Percentiles rank a stretch among this genome's conserved stretches.
These are phyloP conservation scores for Aureobasidium sp. DNA, from an alignment of 2,329 filamentous ascomycete species.

Conservation along the genomic window DNA sequence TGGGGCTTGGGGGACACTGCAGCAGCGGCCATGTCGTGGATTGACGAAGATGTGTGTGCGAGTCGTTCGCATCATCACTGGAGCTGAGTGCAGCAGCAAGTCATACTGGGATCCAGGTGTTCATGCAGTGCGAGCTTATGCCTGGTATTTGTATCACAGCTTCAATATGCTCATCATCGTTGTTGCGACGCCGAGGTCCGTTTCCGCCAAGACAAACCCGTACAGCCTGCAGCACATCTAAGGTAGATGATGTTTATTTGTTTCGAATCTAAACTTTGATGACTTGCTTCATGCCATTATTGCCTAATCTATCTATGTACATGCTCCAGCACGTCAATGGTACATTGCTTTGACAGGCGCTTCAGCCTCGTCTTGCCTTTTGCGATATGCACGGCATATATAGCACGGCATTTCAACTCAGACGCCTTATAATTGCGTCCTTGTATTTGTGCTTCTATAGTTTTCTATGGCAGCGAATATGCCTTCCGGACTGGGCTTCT, in stretches of 20 bases:
- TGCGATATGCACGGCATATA: background rate
- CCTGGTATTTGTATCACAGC: conserved; percentile 3
- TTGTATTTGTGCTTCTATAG: conserved; percentile 1
- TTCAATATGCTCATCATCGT: background rate
- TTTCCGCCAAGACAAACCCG: background rate
- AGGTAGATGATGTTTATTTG: background rate
- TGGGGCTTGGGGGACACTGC: conserved; percentile 10
- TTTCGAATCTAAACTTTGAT: background rate
- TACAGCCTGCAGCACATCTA: background rate
- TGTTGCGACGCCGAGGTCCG: conserved; percentile 1
- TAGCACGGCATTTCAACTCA: background rate
- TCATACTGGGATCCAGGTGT: background rate
- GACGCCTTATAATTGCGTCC: background rate
- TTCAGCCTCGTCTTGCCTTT: background rate
- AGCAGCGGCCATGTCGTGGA: conserved; percentile 6
- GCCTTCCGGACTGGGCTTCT: conserved; percentile 73
- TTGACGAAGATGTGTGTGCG: background rate
- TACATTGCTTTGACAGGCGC: background rate
- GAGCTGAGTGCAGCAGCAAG: background rate
- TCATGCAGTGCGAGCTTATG: conserved; percentile 6
- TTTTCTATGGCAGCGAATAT: conserved; percentile 31
- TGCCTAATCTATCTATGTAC: background rate
- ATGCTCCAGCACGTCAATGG: background rate
- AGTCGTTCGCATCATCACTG: conserved; percentile 3
- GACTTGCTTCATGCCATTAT: conserved; percentile 1